Percentiles rank a stretch among this genome's conserved stretches.
Evolutionary conservation across 2,329 filamentous ascomycete species (phyloP).

Genomic region (Fulvia fulva): DNA sequence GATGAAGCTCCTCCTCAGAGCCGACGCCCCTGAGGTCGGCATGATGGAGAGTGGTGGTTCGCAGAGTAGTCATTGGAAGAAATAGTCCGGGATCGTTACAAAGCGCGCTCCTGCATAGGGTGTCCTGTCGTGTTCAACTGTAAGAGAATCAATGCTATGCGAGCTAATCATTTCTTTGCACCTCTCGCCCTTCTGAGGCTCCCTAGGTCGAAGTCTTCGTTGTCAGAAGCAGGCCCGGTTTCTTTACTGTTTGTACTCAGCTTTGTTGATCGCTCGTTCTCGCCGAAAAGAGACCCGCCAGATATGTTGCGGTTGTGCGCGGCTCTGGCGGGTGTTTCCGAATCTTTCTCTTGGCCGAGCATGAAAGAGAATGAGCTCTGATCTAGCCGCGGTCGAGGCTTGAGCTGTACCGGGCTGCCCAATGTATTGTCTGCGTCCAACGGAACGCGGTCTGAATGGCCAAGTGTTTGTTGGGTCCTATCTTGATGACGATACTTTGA

Average conservation of each 20-base stretch:
- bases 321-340: not conserved
- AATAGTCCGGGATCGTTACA: constrained; percentile 3
- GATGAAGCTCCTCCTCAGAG: constrained; percentile 20
- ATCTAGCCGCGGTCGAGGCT: constrained; percentile 18
- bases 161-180: constrained; percentile 7
- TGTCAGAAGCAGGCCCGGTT: not conserved
- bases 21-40: constrained; percentile 15
- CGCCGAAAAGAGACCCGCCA: constrained; percentile 19
- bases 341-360: constrained; percentile 17
- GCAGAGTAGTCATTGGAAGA: constrained; percentile 20
- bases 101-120: not conserved
- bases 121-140: not conserved
- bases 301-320: constrained; percentile 3
- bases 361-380: constrained; percentile 24
- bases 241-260: not conserved
- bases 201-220: constrained; percentile 21
- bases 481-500: not conserved
- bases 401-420: not conserved
- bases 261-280: constrained; percentile 4
- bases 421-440: not conserved
- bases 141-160: not conserved
- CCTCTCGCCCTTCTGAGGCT: constrained; percentile 22
- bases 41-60: constrained; percentile 18
- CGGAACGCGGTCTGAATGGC: not conserved
- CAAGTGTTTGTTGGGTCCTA: not conserved